Base-by-base conservation (phyloP, 1,139 yeast genomes). In the Debaryomyces coudertii region DNA sequence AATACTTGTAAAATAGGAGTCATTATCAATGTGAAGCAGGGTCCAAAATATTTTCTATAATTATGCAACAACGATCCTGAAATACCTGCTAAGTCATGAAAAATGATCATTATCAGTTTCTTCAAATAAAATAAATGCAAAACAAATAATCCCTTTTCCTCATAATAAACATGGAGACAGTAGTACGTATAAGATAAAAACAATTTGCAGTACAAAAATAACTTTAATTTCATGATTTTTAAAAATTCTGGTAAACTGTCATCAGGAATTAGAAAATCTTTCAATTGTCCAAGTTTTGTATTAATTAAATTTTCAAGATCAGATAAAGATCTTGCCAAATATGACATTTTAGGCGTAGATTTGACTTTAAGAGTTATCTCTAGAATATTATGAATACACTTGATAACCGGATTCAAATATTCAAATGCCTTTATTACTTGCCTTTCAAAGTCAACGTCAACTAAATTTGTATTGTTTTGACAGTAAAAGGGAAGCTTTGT, bases 81-180 rank as follows among this genome's bases (percentile, higher is more conserved):
- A 35, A 35, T 22, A 5, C 24, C 33, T 7, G 31, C 20, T 12
- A 45, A 38, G 4, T 45, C 48, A 14, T 38, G 29, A 30, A 34
- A 39, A 12, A 45, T 38, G 12, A 35, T 36, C 18, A 20, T 7
- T 14, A 16, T 16, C 18, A 53, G 34, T 45, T 59, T 60, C 23
- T 55, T 52, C 12, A 52, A 39, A 44, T 58, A 61, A 34, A 55
- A 58, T 31, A 47, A 58, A n/a, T 55, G 57, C 11, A 57, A 49
- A 3, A 56, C 56, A 24, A 34, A 12, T 8, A 47, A 37, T 2
- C 50, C 53, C 28, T 49, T 40, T 36, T 48, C 53, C 38, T 57
- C 58, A 37, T 51, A 56, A 43, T 55, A 52, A 22, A 59, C 46
- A 42, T 53, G 52, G 20, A 59, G 51, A 40, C 56, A 59, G 36